A percentile compares a stretch with the other conserved stretches of the same genome.
These are phyloP conservation scores for Beta lomatogona DNA, from an alignment of 179 eudicot genomes.

Conservation along the genomic window DNA sequence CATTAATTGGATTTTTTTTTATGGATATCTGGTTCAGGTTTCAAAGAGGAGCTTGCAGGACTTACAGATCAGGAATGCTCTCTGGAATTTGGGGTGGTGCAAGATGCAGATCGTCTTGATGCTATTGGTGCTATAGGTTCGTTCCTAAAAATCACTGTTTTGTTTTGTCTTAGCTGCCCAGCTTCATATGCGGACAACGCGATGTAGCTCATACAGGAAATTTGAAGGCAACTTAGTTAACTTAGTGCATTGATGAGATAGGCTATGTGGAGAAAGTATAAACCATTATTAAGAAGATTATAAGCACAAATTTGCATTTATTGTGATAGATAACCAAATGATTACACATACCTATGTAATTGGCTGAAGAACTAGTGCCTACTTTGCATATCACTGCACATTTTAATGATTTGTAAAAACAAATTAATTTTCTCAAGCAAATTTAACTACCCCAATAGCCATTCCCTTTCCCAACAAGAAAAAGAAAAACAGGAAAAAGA, in stretches of 20 bases:
- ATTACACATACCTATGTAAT: not conserved
- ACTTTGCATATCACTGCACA: not conserved
- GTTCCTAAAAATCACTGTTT: not conserved
- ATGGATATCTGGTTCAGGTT: constrained; percentile 47
- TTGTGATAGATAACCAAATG: not conserved
- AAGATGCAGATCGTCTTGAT: constrained; percentile 99
- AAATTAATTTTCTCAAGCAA: not conserved
- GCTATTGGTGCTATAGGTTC: constrained; percentile 98
- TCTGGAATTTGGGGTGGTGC: constrained; percentile 84
- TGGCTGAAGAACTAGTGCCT: not conserved
- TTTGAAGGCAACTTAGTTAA: not conserved
- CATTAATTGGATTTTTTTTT: not conserved
- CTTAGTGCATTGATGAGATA: not conserved
- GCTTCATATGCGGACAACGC: not conserved
- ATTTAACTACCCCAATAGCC: not conserved
- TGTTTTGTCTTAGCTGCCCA: not conserved
- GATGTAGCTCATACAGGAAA: not conserved
- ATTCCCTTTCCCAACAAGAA: not conserved
- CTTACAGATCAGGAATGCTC: constrained; percentile 33
- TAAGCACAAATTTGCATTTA: not conserved
- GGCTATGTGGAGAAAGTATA: not conserved
- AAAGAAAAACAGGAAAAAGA: not conserved
- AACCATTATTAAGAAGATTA: not conserved
- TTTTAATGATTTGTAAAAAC: not conserved
- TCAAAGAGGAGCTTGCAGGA: constrained; percentile 84